Base-by-base conservation (phyloP, 495 filamentous ascomycete species). In the Oidiodendron maius region DNA sequence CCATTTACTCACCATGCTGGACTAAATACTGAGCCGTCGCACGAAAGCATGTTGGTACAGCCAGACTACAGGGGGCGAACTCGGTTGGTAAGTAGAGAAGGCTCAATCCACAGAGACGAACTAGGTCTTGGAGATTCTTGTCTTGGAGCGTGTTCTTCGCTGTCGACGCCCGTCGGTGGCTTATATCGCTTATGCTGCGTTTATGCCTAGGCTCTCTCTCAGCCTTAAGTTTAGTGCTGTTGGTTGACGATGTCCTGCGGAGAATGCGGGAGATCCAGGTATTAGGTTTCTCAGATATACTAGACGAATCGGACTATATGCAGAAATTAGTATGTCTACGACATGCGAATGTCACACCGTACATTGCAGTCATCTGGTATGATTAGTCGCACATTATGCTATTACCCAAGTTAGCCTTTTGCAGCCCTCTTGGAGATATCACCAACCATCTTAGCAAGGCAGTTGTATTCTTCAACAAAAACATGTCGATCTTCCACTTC, bases 1-100 rank as follows among this genome's bases (percentile, higher is more conserved):
- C 25, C 24, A 10, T 22, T 45, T 28, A 55, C 78, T 58, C 63
- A 89, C 87, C 81, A 66, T 85, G 71, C 55, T 76, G 74, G 9
- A 78, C 67, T 26, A 93, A 66, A 63, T 81, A 84, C 40, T 76
- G 74, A 30, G 78, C 77, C 6, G 81, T 82, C 11, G 84, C 85
- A 28, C 86, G 83, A 46, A 91, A 78, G 56, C 85, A 89, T 4
- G 83, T 84, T 5, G 87, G 87, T 10, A 93, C 66, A 15, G 76
- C 66, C 44, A 89, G 67, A 18, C 77, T 74, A 3, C 72, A 69
- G 6, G 86, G 77, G 13, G 82, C 71, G 57, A 87, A 81, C 38
- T 84, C 80, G 0, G 64, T 55, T 0, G 84, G 84, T n/a, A 90
- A 69, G 25, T 75, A 75, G 28, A 93, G 64, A 32, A 78, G 67